These are phyloP conservation scores for Penium margaritaceum DNA, from an alignment of 139 green algal genomes.

Conservation along the genomic window DNA sequence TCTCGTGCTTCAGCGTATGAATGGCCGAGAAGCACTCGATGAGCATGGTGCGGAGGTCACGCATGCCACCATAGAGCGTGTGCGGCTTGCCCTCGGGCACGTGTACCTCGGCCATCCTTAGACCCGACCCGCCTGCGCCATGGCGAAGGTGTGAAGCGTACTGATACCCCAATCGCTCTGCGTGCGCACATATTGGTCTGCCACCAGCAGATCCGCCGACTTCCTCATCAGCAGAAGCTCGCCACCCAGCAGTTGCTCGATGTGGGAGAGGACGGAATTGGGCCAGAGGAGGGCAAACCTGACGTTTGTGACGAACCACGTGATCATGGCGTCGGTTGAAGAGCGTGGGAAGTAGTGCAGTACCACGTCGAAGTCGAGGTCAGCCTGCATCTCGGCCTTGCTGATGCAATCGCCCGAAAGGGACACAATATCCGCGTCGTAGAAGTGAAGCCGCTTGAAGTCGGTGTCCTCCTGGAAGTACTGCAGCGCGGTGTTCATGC, in stretches of 20 bases:
- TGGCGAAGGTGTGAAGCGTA: constrained; percentile 43
- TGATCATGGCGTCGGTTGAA: constrained; percentile 42
- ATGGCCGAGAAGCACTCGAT: constrained; percentile 41
- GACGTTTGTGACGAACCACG: constrained; percentile 43
- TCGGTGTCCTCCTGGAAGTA: constrained; percentile 31
- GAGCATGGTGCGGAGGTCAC: constrained; percentile 41
- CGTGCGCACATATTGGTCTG: constrained; percentile 29
- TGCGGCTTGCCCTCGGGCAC: constrained; percentile 37
- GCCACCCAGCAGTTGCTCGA: constrained; percentile 37
- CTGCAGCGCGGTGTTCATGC: constrained; percentile 41
- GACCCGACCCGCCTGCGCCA: constrained; percentile 31
- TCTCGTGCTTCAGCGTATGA: constrained; percentile 31
- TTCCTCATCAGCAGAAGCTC: constrained; percentile 34
- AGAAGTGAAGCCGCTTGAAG: constrained; percentile 34
- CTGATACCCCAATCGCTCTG: constrained; percentile 44
- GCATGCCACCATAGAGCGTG: constrained; percentile 33
- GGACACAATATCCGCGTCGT: constrained; percentile 37
- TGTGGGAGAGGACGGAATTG: constrained; percentile 27
- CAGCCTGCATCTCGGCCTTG: constrained; percentile 32
- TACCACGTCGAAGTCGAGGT: constrained; percentile 40
- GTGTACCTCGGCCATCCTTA: constrained; percentile 27
- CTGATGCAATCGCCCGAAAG: constrained; percentile 36
- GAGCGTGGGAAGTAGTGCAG: constrained; percentile 44
- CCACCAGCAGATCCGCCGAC: constrained; percentile 11
- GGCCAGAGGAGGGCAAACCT: constrained; percentile 37